These are phyloP conservation scores for Solanum chiquidenum DNA, from an alignment of 257 asterid genomes.

Conservation along the genomic window DNA sequence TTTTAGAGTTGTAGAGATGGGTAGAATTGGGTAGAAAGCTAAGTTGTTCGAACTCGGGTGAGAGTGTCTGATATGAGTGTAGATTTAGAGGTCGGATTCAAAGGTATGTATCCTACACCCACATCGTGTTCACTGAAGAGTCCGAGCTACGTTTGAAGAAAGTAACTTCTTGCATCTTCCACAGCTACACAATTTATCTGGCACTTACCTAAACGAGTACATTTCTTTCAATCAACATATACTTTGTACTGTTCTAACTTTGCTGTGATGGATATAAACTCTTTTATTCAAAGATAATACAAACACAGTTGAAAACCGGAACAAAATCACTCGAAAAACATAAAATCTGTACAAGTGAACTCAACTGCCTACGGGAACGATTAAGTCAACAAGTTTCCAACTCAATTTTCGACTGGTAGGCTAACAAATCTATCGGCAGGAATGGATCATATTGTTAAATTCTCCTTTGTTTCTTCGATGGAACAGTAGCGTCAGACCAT, in stretches of 20 bases:
- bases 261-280: not conserved
- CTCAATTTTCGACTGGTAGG: not conserved
- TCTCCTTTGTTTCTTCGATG: constrained; percentile 10
- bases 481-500: constrained; percentile 26
- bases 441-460: not conserved
- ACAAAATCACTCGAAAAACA: not conserved
- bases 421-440: not conserved
- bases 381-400: not conserved
- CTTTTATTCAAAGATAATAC: not conserved
- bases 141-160: not conserved
- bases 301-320: not conserved
- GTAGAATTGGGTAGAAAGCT: not conserved
- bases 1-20: not conserved
- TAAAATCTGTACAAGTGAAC: not conserved
- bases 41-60: not conserved
- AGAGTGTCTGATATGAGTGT: not conserved
- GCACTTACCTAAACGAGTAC: not conserved
- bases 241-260: not conserved
- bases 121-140: not conserved
- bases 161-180: not conserved
- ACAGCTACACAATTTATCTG: not conserved
- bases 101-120: not conserved
- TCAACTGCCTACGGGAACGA: not conserved
- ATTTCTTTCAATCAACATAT: too few species aligned
- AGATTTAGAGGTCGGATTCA: not conserved